Percentiles rank a stretch among this genome's conserved stretches.
phyloP scores from a whole-genome alignment of 1,284 basidiomycete species.

The Cutaneotrichosporon arboriforme region DNA sequence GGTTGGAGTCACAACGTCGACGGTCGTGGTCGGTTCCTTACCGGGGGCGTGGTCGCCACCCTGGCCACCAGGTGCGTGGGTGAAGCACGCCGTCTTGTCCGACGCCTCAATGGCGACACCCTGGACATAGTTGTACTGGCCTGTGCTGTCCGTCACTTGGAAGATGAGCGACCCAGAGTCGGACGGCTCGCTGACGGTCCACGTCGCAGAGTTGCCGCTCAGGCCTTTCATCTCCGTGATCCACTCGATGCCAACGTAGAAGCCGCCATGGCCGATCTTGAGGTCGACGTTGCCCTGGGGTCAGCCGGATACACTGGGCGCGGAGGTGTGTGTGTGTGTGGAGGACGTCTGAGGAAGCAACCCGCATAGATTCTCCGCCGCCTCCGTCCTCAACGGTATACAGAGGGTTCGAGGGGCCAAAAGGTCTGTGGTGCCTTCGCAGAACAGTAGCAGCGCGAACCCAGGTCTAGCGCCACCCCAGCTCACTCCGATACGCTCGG shows the following conservation, averaged over 20 bases:
- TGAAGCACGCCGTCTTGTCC: constrained; percentile 31
- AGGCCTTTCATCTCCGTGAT: constrained; percentile 17
- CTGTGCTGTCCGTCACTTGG: constrained; percentile 36
- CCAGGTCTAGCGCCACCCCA: no score
- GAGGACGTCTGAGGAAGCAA: no score
- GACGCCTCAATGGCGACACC: constrained; percentile 30
- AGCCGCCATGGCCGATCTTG: constrained; percentile 37
- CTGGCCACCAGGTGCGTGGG: background rate
- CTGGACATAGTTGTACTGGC: constrained; percentile 40
- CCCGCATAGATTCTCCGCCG: no score
- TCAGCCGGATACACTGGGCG: background rate
- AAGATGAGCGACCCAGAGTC: constrained; percentile 36
- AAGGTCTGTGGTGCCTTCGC: no score
- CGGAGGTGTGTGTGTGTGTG: background rate
- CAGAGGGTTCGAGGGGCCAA: no score
- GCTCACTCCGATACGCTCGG: no score
- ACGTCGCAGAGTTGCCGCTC: constrained; percentile 21
- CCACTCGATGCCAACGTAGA: constrained; percentile 33
- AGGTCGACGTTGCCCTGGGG: constrained; percentile 33
- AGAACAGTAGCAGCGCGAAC: no score
- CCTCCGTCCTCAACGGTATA: no score
- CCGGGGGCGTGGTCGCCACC: background rate
- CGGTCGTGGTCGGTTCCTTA: no score
- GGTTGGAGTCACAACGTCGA: no score
- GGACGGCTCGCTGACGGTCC: constrained; percentile 32